phyloP scores from a whole-genome alignment of 345 rosid genomes.

The Salix koriyanagi region DNA sequence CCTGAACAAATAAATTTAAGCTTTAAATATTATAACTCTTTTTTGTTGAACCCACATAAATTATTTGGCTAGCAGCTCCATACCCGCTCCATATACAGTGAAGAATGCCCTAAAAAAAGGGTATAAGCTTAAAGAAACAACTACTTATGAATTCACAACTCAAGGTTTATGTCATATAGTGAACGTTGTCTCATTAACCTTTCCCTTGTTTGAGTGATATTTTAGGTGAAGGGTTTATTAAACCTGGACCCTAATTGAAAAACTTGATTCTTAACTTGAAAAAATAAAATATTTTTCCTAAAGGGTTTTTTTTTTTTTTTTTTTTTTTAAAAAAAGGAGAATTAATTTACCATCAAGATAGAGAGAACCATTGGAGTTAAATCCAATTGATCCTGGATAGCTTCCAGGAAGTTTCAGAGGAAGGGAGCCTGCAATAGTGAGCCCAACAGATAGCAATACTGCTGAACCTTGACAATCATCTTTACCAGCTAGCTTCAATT shows the following conservation, averaged over 20 bases:
- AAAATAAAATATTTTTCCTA: not conserved
- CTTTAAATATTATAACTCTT: conserved; percentile 2
- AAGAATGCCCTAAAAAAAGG: conserved; percentile 6
- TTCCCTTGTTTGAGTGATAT: not conserved
- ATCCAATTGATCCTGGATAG: conserved; percentile 80
- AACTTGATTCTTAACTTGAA: not conserved
- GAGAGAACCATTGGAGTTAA: conserved; percentile 78
- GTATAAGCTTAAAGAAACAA: not conserved
- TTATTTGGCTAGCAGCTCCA: conserved; percentile 16
- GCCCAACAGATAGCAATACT: conserved; percentile 53
- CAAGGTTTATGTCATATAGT: conserved; percentile 10
- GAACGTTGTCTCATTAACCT: conserved; percentile 18
- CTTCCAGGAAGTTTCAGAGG: conserved; percentile 68
- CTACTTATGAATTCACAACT: not conserved
- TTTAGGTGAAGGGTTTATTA: conserved; percentile 13
- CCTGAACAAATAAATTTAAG: not conserved
- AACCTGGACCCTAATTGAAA: not conserved
- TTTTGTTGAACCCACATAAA: conserved; percentile 6
- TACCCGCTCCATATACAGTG: conserved; percentile 20
- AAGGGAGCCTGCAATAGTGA: conserved; percentile 52
- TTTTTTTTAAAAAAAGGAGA: not conserved
- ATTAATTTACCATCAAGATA: conserved; percentile 67
- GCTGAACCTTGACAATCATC: conserved; percentile 34
- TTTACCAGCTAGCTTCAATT: conserved; percentile 31
- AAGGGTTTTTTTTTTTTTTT: not conserved